Conservation (phyloP, 2,329 filamentous ascomycete species). For the Aspergillus hortae region DNA sequence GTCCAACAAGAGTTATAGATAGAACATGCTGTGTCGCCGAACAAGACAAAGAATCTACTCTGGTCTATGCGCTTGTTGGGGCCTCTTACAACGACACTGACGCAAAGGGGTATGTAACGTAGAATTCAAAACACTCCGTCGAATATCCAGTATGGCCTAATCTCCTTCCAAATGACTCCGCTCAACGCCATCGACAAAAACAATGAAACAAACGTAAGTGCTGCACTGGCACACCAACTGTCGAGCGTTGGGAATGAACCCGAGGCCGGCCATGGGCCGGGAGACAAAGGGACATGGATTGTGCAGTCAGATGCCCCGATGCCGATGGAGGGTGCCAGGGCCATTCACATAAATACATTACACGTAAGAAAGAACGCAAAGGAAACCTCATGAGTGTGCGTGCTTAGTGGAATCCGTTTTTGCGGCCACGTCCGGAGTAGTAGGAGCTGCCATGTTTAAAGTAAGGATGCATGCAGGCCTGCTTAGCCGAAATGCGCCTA, state of each 20-base stretch:
- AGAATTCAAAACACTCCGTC: conserved; percentile 27
- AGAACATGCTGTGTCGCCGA: not conserved
- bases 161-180: conserved; percentile 28
- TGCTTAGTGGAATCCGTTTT: conserved; percentile 38
- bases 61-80: conserved; percentile 4
- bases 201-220: conserved; percentile 19
- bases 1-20: not conserved
- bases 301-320: not conserved
- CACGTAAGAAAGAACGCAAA: conserved; percentile 8
- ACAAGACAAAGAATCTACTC: no score
- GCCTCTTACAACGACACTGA: not conserved
- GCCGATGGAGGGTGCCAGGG: conserved; percentile 3
- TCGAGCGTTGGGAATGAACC: conserved; percentile 1
- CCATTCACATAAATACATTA: conserved; percentile 18
- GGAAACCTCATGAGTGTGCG: not conserved
- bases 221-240: conserved; percentile 12
- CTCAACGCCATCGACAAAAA: conserved; percentile 24
- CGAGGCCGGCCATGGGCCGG: not conserved
- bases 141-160: conserved; percentile 28
- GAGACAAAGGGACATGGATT: not conserved
- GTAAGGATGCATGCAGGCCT: conserved; percentile 79
- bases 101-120: conserved; percentile 25
- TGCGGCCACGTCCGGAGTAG: conserved; percentile 44
- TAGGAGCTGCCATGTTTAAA: conserved; percentile 56
- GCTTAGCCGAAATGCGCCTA: conserved; percentile 82